Evolutionary conservation across 2,329 filamentous ascomycete species (phyloP).

Genomic region (Ascochyta clinopodiicola): DNA sequence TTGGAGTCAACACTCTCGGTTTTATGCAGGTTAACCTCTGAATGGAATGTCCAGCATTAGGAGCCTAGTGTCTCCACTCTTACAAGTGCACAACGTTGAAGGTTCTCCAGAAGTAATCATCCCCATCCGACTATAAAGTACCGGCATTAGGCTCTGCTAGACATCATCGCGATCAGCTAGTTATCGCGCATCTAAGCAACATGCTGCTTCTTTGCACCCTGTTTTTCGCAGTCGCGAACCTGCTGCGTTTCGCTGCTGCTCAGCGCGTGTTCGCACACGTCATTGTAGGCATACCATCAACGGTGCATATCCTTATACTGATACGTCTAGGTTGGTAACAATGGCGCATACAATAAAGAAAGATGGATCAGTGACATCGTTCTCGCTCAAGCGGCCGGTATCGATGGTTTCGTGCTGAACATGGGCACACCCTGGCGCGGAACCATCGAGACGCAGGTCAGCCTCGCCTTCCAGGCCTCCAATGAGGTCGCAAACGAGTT

Average conservation of each 20-base stretch:
- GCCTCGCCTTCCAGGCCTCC: constrained; percentile 34
- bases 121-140: too few relatives aligned
- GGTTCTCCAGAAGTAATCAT: too few relatives aligned
- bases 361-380: constrained; percentile 22
- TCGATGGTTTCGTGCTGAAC: constrained; percentile 45
- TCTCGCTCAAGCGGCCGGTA: constrained; percentile 37
- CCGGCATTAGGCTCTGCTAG: too few relatives aligned
- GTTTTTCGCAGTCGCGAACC: not conserved
- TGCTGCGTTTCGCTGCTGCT: not conserved
- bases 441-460: constrained; percentile 4
- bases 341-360: constrained; percentile 35
- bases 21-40: too few relatives aligned
- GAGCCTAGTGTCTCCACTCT: too few relatives aligned
- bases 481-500: constrained; percentile 29
- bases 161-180: not conserved
- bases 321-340: not conserved
- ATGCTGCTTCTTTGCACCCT: constrained; percentile 1
- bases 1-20: too few relatives aligned
- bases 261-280: constrained; percentile 35
- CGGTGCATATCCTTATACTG: not conserved
- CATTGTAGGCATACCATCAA: constrained; percentile 28
- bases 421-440: constrained; percentile 33
- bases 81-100: too few relatives aligned
- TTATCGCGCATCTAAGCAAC: not conserved
- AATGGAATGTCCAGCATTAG: too few relatives aligned